Evolutionary conservation across 805 yeast genomes (phyloP).

Genomic region (Zygosaccharomyces gambellarensis): DNA sequence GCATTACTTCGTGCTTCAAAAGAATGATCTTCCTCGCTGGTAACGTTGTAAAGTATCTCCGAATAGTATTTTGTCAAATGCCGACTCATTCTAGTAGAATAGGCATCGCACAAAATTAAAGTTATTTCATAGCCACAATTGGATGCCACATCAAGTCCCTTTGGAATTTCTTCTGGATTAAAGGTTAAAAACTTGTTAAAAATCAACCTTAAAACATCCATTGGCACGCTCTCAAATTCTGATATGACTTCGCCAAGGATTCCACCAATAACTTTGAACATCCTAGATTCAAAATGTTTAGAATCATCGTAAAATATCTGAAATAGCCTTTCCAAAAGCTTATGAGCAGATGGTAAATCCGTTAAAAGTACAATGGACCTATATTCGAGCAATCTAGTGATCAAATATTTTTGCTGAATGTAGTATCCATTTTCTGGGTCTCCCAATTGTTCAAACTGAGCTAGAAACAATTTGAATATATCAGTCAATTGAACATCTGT

Average conservation of each 20-base stretch:
- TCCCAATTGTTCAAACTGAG: slow-evolving; percentile 53
- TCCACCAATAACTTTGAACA: slow-evolving; percentile 62
- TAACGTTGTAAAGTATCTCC: slow-evolving; percentile 58
- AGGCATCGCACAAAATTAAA: slow-evolving; percentile 60
- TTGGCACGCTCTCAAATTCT: slow-evolving; percentile 64
- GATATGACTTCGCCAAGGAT: slow-evolving; percentile 70
- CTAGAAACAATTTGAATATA: slow-evolving; percentile 61
- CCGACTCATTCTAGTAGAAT: slow-evolving; percentile 69
- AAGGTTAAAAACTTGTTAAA: slow-evolving; percentile 55
- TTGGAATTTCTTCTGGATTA: slow-evolving; percentile 27
- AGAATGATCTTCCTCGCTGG: slow-evolving; percentile 19
- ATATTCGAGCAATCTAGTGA: slow-evolving; percentile 68
- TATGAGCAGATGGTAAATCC: slow-evolving; percentile 61
- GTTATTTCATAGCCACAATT: slow-evolving; percentile 65
- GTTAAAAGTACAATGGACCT: slow-evolving; percentile 68
- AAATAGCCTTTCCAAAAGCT: slow-evolving; percentile 53
- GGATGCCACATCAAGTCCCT: slow-evolving; percentile 27
- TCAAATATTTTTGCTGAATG: slow-evolving; percentile 56
- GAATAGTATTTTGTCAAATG: slow-evolving; percentile 74
- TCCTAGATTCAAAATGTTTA: slow-evolving; percentile 43
- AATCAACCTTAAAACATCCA: slow-evolving; percentile 54
- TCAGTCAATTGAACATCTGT: slow-evolving; percentile 56
- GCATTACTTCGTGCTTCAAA: slow-evolving; percentile 13
- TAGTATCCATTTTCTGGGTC: slow-evolving; percentile 57
- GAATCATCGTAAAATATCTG: slow-evolving; percentile 52